Percentiles rank a stretch among this genome's conserved stretches.
phyloP scores from a whole-genome alignment of 148 eudicot species.

The Euryodendron excelsum region DNA sequence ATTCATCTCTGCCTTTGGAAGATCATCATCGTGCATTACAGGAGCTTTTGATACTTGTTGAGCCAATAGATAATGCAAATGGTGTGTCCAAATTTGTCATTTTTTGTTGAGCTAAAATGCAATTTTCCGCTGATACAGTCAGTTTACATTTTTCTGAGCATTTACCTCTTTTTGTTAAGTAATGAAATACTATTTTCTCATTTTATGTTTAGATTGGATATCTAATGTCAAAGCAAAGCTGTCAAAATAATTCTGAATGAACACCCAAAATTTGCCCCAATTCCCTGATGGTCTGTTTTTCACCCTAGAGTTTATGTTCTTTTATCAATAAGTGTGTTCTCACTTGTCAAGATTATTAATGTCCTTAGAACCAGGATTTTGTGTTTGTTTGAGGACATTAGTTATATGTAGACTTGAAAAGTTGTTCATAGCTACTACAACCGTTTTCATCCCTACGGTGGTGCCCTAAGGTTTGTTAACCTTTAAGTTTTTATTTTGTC shows the following conservation, averaged over 20 bases:
- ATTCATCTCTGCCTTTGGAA: constrained; percentile 65
- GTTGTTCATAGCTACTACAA: not conserved
- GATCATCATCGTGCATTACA: constrained; percentile 72
- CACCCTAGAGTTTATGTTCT: not conserved
- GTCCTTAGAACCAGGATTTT: not conserved
- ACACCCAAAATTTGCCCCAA: not conserved
- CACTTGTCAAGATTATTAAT: not conserved
- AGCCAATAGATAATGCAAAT: constrained; percentile 90
- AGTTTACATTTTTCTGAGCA: not conserved
- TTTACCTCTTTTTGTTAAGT: not conserved
- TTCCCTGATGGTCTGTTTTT: not conserved
- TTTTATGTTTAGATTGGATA: not conserved
- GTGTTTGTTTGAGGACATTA: not conserved
- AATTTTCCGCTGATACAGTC: not conserved
- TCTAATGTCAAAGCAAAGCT: not conserved
- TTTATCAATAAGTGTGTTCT: not conserved
- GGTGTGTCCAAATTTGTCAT: constrained; percentile 38
- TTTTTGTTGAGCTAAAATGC: not conserved
- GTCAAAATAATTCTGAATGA: not conserved
- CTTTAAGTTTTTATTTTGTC: too few species aligned
- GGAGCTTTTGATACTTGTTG: constrained; percentile 85
- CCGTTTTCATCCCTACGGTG: not conserved
- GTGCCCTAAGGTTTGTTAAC: too few species aligned
- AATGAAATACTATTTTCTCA: not conserved
- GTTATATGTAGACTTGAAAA: not conserved